These are phyloP conservation scores for Avena sativa DNA, from an alignment of 176 grass and related monocot species.

Conservation along the genomic window DNA sequence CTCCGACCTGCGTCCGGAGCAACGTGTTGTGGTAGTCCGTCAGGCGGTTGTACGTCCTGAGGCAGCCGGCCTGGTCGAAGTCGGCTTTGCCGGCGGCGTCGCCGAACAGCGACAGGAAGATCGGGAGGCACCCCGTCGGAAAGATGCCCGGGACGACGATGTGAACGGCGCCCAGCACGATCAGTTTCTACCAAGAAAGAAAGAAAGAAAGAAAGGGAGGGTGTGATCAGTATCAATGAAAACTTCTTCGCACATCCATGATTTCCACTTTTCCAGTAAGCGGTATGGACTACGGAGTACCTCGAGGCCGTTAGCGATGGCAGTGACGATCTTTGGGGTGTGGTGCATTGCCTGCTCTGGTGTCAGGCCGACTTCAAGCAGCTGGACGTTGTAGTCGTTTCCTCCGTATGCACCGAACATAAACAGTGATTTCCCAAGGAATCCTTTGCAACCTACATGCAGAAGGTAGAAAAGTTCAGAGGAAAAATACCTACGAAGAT, in stretches of 20 bases:
- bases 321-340: conserved; percentile 31
- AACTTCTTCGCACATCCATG: not conserved
- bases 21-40: conserved; percentile 45
- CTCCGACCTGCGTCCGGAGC: conserved; percentile 19
- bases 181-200: not conserved
- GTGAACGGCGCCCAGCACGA: conserved; percentile 36
- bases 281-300: not conserved
- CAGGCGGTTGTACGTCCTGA: conserved; percentile 44
- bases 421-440: conserved; percentile 44
- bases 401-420: conserved; percentile 57
- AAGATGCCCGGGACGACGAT: conserved; percentile 49
- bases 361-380: conserved; percentile 31
- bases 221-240: not conserved
- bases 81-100: not conserved
- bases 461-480: not conserved
- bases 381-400: conserved; percentile 55
- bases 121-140: conserved; percentile 49
- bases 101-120: conserved; percentile 36
- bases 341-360: conserved; percentile 17
- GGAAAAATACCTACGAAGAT: not conserved
- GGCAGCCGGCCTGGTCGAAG: conserved; percentile 40
- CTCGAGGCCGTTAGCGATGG: conserved; percentile 46
- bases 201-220: too few species aligned
- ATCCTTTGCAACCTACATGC: conserved; percentile 45
- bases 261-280: too few species aligned